Evolutionary conservation across 2,329 filamentous ascomycete genomes (phyloP).

Genomic region (Erysiphe neolycopersici): DNA sequence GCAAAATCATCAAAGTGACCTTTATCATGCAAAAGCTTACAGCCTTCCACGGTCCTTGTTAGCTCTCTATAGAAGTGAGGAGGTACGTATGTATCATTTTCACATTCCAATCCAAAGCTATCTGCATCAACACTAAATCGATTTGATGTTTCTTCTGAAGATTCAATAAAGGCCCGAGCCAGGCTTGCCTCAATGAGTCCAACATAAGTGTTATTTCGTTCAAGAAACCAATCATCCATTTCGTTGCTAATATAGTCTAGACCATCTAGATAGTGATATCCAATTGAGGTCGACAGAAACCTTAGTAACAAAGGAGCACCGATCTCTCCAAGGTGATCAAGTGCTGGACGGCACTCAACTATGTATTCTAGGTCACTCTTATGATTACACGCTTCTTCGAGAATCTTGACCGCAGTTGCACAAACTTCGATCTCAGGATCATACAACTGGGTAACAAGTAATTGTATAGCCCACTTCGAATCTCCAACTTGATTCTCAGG

Average conservation of each 20-base stretch:
- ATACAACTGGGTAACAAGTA: conserved; percentile 94
- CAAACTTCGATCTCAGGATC: conserved; percentile 94
- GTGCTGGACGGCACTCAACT: conserved; percentile 76
- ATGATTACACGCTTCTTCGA: conserved; percentile 91
- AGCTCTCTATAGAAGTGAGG: conserved; percentile 95
- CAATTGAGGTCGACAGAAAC: conserved; percentile 85
- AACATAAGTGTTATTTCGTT: conserved; percentile 90
- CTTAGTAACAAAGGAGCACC: conserved; percentile 76
- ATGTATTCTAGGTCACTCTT: conserved; percentile 83
- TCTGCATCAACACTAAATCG: conserved; percentile 17
- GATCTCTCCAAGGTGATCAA: conserved; percentile 91
- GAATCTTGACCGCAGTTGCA: conserved; percentile 82
- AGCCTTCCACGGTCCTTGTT: conserved; percentile 77
- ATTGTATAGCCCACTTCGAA: conserved; percentile 84
- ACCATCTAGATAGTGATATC: conserved; percentile 90
- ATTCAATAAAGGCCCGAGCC: conserved; percentile 45
- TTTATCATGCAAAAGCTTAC: conserved; percentile 67
- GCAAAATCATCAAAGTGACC: conserved; percentile 92
- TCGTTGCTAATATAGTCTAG: conserved; percentile 97
- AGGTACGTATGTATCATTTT: conserved; percentile 32
- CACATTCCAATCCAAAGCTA: conserved; percentile 18
- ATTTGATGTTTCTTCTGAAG: conserved; percentile 16
- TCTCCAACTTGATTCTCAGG: conserved; percentile 23
- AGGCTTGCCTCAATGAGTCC: conserved; percentile 85
- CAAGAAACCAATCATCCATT: conserved; percentile 99